phyloP scores from a whole-genome alignment of 2,329 filamentous ascomycete species.

The Paecilomyces niveus region DNA sequence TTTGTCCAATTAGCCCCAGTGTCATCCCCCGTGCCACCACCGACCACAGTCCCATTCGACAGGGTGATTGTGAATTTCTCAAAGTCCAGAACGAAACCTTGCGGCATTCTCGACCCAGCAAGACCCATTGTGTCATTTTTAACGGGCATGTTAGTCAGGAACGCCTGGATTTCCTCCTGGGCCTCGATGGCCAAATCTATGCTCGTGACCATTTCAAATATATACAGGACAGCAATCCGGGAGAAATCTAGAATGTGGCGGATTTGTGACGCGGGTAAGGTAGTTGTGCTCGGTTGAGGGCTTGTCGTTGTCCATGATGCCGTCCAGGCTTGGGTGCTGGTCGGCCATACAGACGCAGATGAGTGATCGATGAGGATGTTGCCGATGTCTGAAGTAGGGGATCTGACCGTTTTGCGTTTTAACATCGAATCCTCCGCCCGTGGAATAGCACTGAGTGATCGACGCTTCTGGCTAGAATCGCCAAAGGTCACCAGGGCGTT shows the following conservation, averaged over 20 bases:
- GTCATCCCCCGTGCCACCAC: slow-evolving; percentile 7
- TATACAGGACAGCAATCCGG: slow-evolving; percentile 35
- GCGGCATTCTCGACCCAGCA: slow-evolving; percentile 13
- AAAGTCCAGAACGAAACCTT: slow-evolving; percentile 28
- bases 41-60: slow-evolving; percentile 22
- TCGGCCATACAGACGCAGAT: neutral
- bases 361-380: neutral
- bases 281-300: neutral
- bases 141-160: slow-evolving; percentile 18
- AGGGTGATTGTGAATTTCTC: slow-evolving; percentile 26
- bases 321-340: slow-evolving; percentile 5
- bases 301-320: slow-evolving; percentile 5
- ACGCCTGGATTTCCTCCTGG: slow-evolving; percentile 22
- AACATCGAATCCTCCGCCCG: neutral
- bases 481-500: slow-evolving; percentile 85
- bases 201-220: slow-evolving; percentile 27
- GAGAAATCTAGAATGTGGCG: slow-evolving; percentile 26
- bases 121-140: slow-evolving; percentile 17
- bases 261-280: slow-evolving; percentile 6
- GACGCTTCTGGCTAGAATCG: slow-evolving; percentile 37
- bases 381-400: neutral
- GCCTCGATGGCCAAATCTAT: slow-evolving; percentile 22
- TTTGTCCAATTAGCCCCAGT: neutral
- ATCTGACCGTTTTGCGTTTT: neutral
- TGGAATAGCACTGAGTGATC: slow-evolving; percentile 6